Conservation (phyloP, 768 basidiomycete genomes). For the Leccinellum rugosiceps region DNA sequence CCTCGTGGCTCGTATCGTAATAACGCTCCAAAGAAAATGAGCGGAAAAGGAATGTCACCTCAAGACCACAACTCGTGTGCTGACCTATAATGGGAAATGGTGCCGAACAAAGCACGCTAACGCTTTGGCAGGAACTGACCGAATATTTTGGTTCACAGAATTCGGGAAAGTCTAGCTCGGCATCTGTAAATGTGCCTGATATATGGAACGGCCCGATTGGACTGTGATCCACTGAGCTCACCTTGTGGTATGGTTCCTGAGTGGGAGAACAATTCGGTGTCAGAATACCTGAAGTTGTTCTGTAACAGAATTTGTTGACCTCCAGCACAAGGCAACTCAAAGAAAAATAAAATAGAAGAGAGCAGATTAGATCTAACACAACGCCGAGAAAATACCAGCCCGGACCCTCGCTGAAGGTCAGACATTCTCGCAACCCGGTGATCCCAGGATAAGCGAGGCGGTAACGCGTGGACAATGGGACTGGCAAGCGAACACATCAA, state of each 20-base stretch:
- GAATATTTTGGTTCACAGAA: background rate
- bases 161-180: background rate
- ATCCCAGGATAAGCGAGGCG: background rate
- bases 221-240: background rate
- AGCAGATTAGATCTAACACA: background rate
- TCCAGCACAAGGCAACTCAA: background rate
- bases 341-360: background rate
- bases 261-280: background rate
- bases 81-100: constrained; percentile 1
- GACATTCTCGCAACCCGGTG: background rate
- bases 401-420: background rate
- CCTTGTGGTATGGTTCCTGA: background rate
- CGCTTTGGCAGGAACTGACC: background rate
- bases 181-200: background rate
- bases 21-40: background rate
- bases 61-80: background rate
- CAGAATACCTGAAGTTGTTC: too few relatives aligned
- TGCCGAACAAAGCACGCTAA: background rate
- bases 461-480: background rate
- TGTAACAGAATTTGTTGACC: too few relatives aligned
- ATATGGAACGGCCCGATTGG: background rate
- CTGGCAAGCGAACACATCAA: background rate
- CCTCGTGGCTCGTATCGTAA: background rate
- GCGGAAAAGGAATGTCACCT: background rate
- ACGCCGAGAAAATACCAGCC: background rate